Evolutionary conservation across 2,329 filamentous ascomycete genomes (phyloP), one percentile per base, ranked within the genome.

Genomic region (Aspergillus quadricinctus): DNA sequence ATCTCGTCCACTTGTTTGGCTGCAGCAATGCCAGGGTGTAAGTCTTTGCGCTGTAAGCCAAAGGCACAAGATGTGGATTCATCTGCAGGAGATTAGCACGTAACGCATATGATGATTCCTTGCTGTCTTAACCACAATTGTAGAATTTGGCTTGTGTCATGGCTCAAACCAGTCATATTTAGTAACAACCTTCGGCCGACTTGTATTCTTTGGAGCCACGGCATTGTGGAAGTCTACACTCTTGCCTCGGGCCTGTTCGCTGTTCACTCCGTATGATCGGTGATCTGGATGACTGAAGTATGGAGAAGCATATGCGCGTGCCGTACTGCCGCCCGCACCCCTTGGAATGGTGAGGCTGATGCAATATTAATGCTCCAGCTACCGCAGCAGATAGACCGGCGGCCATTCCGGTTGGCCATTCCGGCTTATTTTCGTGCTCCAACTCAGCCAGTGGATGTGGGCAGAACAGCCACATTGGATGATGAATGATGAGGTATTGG

Each of bases 361-460:
- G 60, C 53, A 56, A n/a, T n/a, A n/a, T n/a, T n/a, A n/a, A 60
- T 58, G 35, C 48, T 51, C 31, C 11, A 43, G 40, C 40, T 43
- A 43, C 40, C 17, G 21, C 40, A 23, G 35, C 9, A 10, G 17
- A 55, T 57, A 51, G 50, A 43, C 27, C 48, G 55, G 56, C 55
- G 48, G 50, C 23, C 23, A 23, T 23, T 23, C 23, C 23, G 23
- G 23, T 23, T 23, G 23, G 23, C 23, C 23, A 23, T 23, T 55
- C 63, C 63, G 64, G 60, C 35, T 58, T 53, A 61, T 65, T 66
- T 63, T 66, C 64, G 64, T 66, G 50, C 46, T 48, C 61, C 53
- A 54, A 48, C 28, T 31, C 55, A 57, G 45, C 53, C 59, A 55
- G 48, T 58, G 53, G 53, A 29, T 57, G 21, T 19, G 50, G 48